A percentile compares a stretch with the other conserved stretches of the same genome.
Evolutionary conservation across 176 grass and related monocot genomes (phyloP).

Genomic region (Aegilops sharonensis): DNA sequence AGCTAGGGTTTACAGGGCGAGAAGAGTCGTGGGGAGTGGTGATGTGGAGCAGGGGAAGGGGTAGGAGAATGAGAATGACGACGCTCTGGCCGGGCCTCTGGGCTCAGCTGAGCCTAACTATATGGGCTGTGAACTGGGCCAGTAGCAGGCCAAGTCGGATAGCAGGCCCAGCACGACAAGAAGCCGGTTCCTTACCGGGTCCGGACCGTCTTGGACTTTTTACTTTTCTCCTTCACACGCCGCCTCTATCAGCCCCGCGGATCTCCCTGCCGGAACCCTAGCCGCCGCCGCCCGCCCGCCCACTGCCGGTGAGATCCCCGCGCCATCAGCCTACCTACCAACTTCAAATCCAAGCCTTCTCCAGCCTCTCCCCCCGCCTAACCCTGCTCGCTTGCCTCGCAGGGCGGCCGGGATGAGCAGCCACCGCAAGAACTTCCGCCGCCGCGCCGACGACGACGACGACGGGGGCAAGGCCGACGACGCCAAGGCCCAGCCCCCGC

Average conservation of each 20-base stretch:
- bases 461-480: slow-evolving; percentile 55
- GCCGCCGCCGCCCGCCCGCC: neutral
- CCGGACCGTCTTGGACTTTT: neutral
- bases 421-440: slow-evolving; percentile 70
- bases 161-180: neutral
- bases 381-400: neutral
- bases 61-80: neutral
- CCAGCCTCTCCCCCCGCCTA: neutral
- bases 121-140: neutral
- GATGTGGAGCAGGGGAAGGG: neutral
- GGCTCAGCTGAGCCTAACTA: neutral
- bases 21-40: neutral
- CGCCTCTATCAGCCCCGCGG: neutral
- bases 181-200: slow-evolving; percentile 1
- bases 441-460: slow-evolving; percentile 43
- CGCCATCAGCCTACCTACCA: neutral
- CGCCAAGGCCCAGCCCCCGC: slow-evolving; percentile 41
- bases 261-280: slow-evolving; percentile 39
- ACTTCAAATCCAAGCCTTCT: neutral
- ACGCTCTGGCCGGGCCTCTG: neutral
- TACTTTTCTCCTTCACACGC: neutral
- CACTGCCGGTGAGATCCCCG: slow-evolving; percentile 14
- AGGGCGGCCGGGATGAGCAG: slow-evolving; percentile 43
- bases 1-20: slow-evolving; percentile 32
- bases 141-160: neutral